These are phyloP conservation scores for Hamamelis virginiana DNA, from an alignment of 164 flowering plant species.

Conservation along the genomic window DNA sequence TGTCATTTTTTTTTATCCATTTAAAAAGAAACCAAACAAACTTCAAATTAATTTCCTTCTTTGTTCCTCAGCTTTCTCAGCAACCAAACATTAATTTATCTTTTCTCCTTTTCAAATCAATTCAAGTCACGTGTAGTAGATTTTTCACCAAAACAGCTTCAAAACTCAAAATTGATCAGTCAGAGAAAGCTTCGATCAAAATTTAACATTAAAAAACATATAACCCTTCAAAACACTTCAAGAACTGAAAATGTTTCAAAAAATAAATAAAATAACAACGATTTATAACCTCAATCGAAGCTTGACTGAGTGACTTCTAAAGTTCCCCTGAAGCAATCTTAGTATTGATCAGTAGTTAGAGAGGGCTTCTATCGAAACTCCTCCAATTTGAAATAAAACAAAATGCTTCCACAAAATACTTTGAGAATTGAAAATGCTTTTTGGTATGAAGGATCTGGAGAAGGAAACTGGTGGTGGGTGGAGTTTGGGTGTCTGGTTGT, in stretches of 20 bases:
- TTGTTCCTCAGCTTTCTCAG: no score
- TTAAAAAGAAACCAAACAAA: not conserved
- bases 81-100: not conserved
- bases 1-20: no score
- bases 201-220: not conserved
- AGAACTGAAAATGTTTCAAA: not conserved
- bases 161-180: not conserved
- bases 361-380: no score
- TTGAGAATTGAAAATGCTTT: not conserved
- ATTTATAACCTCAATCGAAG: no score
- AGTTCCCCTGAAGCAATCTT: no score
- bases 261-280: no score
- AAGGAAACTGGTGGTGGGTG: slow-evolving; percentile 5
- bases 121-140: no score
- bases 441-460: not conserved
- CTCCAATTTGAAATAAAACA: no score
- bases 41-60: no score
- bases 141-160: not conserved
- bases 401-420: not conserved
- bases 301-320: no score
- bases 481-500: slow-evolving; percentile 1
- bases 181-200: not conserved
- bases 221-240: not conserved
- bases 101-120: not conserved
- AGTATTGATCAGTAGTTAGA: no score